Evolutionary conservation across 176 grass and related monocot genomes (phyloP), one percentile per base, ranked within the genome.

Genomic region (Pontederia paniculata): DNA sequence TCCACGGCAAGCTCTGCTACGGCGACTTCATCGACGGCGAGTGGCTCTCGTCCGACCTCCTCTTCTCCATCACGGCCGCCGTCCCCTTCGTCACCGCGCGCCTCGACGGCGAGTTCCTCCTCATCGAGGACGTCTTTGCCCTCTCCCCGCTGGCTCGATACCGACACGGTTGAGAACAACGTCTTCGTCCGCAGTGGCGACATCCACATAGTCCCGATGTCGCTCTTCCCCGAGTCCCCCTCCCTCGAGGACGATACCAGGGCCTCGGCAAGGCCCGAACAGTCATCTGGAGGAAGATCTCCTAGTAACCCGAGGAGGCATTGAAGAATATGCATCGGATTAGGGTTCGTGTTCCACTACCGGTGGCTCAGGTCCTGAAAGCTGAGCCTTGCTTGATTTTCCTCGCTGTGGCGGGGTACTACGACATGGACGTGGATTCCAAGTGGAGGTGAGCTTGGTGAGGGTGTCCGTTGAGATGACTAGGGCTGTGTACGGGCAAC

Each of bases 61-160:
- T 97, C 31, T 97, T 90, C 71, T 19, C 59, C 5, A 77, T 82
- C 56, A 81, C 93, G 43, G 52, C 60, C 50, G 58, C 65, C 48
- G 65, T 91, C 50, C 86, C 80, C 0, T 5, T 52, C 47, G 1
- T 77, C 19, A 73, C 68, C 14, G 78, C 73, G 31, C 77, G 80
- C 57, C 62, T 82, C 9, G 93, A 98, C 14, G 93, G 93, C 1
- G 93, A 98, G 42, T 98, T 98, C 72, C 93, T 98, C 71, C 86
- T 98, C 72, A 98, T 98, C 52, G 86, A 98, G 64, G 80, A 80
- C 10, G 86, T 83, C 54, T 98, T 91, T 68, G 49, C n/a, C 77
- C 19, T 79, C 91, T 9, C 93, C 86, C 2, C 74, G 77, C 1
- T 91, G 93, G 93, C 72, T 98, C 54, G 72, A 88, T 20, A 83